A percentile compares a stretch with the other conserved stretches of the same genome.
phyloP scores from a whole-genome alignment of 2,329 filamentous ascomycete genomes.

The Botryotinia globosa region DNA sequence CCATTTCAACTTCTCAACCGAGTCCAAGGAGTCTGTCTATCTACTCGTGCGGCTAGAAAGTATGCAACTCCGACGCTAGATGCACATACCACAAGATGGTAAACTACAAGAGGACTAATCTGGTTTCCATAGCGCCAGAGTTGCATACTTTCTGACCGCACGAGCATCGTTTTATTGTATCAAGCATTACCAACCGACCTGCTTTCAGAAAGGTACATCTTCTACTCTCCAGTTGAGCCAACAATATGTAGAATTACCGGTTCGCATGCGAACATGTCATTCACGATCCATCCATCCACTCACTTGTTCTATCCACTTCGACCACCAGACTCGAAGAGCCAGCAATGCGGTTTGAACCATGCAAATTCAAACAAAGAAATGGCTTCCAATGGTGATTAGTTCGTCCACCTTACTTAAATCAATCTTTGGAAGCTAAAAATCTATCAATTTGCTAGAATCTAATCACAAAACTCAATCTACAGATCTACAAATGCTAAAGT shows the following conservation, averaged over 20 bases:
- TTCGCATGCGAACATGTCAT: not conserved
- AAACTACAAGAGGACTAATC: too few species aligned
- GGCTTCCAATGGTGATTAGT: not conserved
- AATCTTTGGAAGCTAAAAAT: not conserved
- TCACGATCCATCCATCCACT: not conserved
- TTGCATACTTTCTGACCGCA: too few species aligned
- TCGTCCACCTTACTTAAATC: not conserved
- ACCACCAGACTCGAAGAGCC: not conserved
- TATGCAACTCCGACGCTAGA: too few species aligned
- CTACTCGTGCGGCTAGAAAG: too few species aligned
- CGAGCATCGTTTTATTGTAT: not conserved
- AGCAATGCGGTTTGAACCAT: not conserved
- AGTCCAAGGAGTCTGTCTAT: not conserved
- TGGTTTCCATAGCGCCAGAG: too few species aligned
- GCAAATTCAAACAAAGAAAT: not conserved
- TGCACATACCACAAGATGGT: too few species aligned
- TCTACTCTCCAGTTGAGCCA: not conserved
- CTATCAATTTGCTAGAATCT: not conserved
- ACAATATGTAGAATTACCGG: not conserved
- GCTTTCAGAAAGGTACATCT: not conserved
- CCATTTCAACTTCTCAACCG: not conserved
- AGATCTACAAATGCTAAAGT: not conserved
- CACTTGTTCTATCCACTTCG: not conserved
- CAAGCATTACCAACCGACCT: not conserved
- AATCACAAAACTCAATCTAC: not conserved